Percentiles rank a stretch among this genome's conserved stretches.
Evolutionary conservation across 495 filamentous ascomycete species (phyloP).

Genomic region (Talaromyces adpressus): DNA sequence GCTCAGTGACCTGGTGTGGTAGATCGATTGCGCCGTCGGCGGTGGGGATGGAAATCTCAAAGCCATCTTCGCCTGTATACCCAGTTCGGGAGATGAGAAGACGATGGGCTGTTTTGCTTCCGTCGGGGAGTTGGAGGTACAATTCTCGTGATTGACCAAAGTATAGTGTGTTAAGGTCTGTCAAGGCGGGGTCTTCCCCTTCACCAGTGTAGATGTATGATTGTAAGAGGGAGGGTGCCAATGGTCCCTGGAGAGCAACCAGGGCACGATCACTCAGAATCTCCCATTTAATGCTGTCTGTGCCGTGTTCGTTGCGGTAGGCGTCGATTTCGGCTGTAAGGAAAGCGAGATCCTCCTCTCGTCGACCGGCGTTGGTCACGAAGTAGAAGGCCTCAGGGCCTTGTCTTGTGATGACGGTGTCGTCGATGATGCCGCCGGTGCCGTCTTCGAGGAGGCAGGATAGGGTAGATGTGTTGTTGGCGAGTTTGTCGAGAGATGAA

Average conservation of each 20-base stretch:
- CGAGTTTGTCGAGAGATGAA: conserved; percentile 50
- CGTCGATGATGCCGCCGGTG: conserved; percentile 89
- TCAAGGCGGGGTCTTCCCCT: conserved; percentile 25
- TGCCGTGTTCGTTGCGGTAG: conserved; percentile 38
- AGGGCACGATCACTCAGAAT: conserved; percentile 61
- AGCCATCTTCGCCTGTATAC: conserved; percentile 97
- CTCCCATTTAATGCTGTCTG: conserved; percentile 56
- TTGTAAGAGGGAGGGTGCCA: conserved; percentile 57
- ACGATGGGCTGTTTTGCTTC: conserved; percentile 35
- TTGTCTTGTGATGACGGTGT: conserved; percentile 78
- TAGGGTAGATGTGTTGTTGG: conserved; percentile 60
- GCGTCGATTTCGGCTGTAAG: conserved; percentile 54
- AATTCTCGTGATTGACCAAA: conserved; percentile 69
- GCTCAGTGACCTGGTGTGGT: conserved; percentile 43
- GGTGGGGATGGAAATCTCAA: conserved; percentile 81
- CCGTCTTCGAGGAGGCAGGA: conserved; percentile 69
- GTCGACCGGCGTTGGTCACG: conserved; percentile 92
- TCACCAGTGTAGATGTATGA: conserved; percentile 39
- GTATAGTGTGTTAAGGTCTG: conserved; percentile 61
- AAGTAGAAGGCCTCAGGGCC: conserved; percentile 71
- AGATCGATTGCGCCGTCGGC: conserved; percentile 29
- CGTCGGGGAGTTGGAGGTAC: conserved; percentile 42
- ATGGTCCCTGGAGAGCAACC: conserved; percentile 83
- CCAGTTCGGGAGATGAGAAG: conserved; percentile 80
- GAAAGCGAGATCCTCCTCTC: conserved; percentile 78